Percentiles rank a stretch among this genome's conserved stretches.
Conservation (phyloP, 495 filamentous ascomycete species). For the Penicillium goetzii region DNA sequence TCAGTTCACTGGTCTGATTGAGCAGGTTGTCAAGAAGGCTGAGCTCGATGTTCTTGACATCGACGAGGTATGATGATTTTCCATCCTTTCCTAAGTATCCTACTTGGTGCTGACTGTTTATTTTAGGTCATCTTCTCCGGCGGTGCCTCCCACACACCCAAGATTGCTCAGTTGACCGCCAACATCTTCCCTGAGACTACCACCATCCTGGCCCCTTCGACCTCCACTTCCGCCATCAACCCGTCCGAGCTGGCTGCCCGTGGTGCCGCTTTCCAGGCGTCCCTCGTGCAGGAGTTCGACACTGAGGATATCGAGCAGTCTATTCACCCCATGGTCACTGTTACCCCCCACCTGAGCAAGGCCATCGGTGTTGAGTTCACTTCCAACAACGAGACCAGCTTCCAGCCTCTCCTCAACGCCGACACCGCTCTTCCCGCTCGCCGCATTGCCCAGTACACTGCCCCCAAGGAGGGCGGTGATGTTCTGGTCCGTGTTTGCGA, state of each 20-base stretch:
- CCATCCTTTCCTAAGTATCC: neutral
- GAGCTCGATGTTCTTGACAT: conserved; percentile 90
- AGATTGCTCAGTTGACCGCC: conserved; percentile 75
- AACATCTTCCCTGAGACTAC: conserved; percentile 82
- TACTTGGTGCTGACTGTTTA: conserved; percentile 26
- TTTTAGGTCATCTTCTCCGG: conserved; percentile 79
- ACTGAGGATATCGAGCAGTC: conserved; percentile 92
- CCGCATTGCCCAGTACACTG: conserved; percentile 73
- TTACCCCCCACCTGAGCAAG: conserved; percentile 83
- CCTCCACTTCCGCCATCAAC: conserved; percentile 78
- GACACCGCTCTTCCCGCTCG: conserved; percentile 92
- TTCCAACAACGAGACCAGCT: conserved; percentile 63
- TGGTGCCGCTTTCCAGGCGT: conserved; percentile 94
- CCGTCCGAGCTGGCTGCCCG: conserved; percentile 87
- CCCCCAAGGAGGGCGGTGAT: conserved; percentile 77
- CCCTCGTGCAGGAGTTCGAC: conserved; percentile 89
- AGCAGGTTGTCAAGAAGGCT: conserved; percentile 87
- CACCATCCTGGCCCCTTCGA: conserved; percentile 79
- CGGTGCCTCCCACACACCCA: conserved; percentile 90
- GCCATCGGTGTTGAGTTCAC: conserved; percentile 85
- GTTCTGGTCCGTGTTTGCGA: conserved; percentile 86
- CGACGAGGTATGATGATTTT: conserved; percentile 59
- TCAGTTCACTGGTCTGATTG: conserved; percentile 81
- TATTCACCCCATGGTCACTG: conserved; percentile 92
- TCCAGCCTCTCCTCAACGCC: conserved; percentile 75